Evolutionary conservation across 2,329 filamentous ascomycete genomes (phyloP).

Genomic region (Magnaporthiopsis rhizophila): DNA sequence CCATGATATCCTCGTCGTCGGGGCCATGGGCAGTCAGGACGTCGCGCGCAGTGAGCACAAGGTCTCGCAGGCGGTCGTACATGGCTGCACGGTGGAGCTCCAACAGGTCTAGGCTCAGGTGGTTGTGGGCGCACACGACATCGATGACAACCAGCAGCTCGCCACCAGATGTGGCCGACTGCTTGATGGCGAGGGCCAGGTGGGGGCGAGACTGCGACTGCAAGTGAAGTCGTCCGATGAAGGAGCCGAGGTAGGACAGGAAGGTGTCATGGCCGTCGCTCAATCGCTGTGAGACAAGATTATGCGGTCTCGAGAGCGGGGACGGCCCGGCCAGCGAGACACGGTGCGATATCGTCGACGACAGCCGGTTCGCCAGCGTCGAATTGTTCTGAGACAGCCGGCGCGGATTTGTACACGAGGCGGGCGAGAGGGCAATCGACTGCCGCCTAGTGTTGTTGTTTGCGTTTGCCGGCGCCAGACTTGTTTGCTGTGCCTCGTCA

Average conservation of each 20-base stretch:
- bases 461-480: constrained; percentile 23
- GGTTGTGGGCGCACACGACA: constrained; percentile 71
- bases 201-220: constrained; percentile 87
- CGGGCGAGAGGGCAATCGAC: constrained; percentile 33
- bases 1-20: constrained; percentile 69
- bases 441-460: constrained; percentile 34
- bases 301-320: constrained; percentile 53
- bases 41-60: constrained; percentile 74
- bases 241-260: constrained; percentile 82
- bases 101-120: constrained; percentile 57
- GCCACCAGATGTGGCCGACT: constrained; percentile 74
- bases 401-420: constrained; percentile 15
- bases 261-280: constrained; percentile 78
- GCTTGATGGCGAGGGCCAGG: constrained; percentile 71
- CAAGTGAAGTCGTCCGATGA: constrained; percentile 81
- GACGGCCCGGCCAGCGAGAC: constrained; percentile 67
- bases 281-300: constrained; percentile 76
- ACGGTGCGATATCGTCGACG: constrained; percentile 58
- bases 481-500: constrained; percentile 30
- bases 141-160: constrained; percentile 74
- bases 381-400: constrained; percentile 30
- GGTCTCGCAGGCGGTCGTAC: constrained; percentile 69
- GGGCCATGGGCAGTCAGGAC: constrained; percentile 62
- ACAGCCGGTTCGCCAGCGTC: constrained; percentile 36
- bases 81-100: constrained; percentile 64